Evolutionary conservation across 2,329 filamentous ascomycete species (phyloP).

Genomic region (Hypoxylon sp.): DNA sequence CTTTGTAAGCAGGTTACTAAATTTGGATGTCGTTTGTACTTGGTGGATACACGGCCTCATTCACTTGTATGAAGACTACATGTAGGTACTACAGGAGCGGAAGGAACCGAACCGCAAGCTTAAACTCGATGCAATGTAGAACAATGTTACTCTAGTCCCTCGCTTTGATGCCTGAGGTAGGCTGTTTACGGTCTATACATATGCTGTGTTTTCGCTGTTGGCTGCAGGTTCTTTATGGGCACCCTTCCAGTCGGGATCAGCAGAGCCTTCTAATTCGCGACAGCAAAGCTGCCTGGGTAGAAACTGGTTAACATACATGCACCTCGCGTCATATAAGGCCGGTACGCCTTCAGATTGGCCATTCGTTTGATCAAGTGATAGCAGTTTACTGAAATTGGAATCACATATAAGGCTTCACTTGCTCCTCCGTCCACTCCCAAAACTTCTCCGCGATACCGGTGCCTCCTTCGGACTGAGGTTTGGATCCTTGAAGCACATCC

Average conservation of each 20-base stretch:
- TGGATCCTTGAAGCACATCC: constrained; percentile 53
- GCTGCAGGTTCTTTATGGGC: not conserved
- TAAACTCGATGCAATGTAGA: not conserved
- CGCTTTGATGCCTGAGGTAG: too few species aligned
- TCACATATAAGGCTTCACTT: constrained; percentile 52
- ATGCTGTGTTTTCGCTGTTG: too few species aligned
- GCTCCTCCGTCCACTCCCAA: constrained; percentile 61
- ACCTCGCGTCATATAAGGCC: constrained; percentile 4
- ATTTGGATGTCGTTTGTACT: too few species aligned
- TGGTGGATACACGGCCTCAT: too few species aligned
- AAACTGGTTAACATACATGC: too few species aligned
- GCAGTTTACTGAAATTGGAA: not conserved
- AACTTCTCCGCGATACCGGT: constrained; percentile 56
- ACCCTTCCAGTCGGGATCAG: constrained; percentile 28
- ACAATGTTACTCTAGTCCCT: not conserved
- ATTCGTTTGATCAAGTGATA: constrained; percentile 6
- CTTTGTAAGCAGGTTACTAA: not conserved
- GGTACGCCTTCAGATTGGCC: constrained; percentile 4
- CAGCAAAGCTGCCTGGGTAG: too few species aligned
- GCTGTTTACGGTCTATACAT: too few species aligned
- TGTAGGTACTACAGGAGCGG: not conserved
- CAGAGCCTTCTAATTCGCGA: constrained; percentile 12
- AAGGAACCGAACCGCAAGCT: not conserved
- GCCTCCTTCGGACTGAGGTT: constrained; percentile 54
- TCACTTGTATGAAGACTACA: not conserved